These are phyloP conservation scores for Lentinula detonsa DNA, from an alignment of 768 basidiomycete species.

Conservation along the genomic window DNA sequence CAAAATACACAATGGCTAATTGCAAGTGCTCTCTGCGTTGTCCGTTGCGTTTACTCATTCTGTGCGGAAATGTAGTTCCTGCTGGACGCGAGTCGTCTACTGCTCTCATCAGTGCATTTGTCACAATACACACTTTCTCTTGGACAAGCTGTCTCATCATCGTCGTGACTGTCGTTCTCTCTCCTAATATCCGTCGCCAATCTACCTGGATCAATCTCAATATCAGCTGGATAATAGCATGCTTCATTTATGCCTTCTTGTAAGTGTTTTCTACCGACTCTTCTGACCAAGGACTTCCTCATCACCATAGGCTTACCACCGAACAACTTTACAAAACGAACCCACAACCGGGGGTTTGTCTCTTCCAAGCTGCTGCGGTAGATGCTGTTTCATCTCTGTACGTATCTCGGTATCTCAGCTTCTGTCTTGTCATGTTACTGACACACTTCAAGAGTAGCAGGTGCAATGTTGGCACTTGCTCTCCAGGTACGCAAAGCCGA, in stretches of 20 bases:
- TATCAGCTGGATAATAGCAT: conserved; percentile 10
- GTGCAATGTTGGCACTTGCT: conserved; percentile 7
- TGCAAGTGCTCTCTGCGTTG: neutral
- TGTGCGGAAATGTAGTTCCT: neutral
- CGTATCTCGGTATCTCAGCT: neutral
- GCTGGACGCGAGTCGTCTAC: neutral
- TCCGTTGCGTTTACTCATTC: neutral
- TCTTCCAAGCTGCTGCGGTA: conserved; percentile 8
- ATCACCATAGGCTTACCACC: conserved; percentile 5
- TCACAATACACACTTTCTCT: conserved; percentile 8
- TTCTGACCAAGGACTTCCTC: neutral
- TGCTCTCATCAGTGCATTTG: neutral
- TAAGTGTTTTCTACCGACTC: neutral
- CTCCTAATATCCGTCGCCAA: conserved; percentile 3
- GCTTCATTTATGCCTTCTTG: conserved; percentile 8
- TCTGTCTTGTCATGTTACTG: neutral
- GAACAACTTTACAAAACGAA: conserved; percentile 6
- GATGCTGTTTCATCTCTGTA: conserved; percentile 6
- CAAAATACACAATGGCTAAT: neutral
- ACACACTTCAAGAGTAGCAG: conserved; percentile 5
- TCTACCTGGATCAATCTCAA: conserved; percentile 11
- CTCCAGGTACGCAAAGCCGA: conserved; percentile 1
- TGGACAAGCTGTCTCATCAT: conserved; percentile 5
- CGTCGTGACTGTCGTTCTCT: conserved; percentile 2
- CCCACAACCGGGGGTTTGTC: conserved; percentile 7